Percentiles rank a stretch among this genome's conserved stretches.
Conservation (phyloP, 129 eudicot species). For the Erigeron canadensis region DNA sequence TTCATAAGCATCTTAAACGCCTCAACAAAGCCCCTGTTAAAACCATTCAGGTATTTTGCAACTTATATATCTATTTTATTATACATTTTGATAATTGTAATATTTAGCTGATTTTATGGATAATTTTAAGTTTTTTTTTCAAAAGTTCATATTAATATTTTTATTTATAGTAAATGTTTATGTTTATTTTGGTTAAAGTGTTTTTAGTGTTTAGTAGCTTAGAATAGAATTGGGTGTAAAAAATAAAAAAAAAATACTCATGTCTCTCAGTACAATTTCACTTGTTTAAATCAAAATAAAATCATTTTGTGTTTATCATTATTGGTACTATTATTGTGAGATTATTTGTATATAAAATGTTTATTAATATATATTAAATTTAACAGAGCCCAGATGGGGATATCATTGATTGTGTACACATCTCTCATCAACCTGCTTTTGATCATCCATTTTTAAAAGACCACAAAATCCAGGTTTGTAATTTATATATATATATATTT, state of each 20-base stretch:
- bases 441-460: constrained; percentile 93
- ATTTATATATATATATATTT: too few relatives aligned
- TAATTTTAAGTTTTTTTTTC: too few relatives aligned
- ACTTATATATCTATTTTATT: background rate
- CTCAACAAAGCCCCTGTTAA: constrained; percentile 75
- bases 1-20: constrained; percentile 79
- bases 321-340: too few relatives aligned
- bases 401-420: constrained; percentile 81
- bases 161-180: background rate
- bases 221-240: too few relatives aligned
- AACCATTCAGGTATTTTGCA: constrained; percentile 60
- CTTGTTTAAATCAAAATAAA: too few relatives aligned
- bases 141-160: background rate
- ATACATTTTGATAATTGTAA: background rate
- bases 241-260: too few relatives aligned
- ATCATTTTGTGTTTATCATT: too few relatives aligned
- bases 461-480: constrained; percentile 77
- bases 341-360: too few relatives aligned
- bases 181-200: too few relatives aligned
- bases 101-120: background rate
- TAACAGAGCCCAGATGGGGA: constrained; percentile 90
- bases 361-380: background rate
- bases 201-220: too few relatives aligned
- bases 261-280: too few relatives aligned
- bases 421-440: constrained; percentile 85